Conservation (phyloP, 2,329 filamentous ascomycete genomes). For the Paecilomyces dactylethromorphus region DNA sequence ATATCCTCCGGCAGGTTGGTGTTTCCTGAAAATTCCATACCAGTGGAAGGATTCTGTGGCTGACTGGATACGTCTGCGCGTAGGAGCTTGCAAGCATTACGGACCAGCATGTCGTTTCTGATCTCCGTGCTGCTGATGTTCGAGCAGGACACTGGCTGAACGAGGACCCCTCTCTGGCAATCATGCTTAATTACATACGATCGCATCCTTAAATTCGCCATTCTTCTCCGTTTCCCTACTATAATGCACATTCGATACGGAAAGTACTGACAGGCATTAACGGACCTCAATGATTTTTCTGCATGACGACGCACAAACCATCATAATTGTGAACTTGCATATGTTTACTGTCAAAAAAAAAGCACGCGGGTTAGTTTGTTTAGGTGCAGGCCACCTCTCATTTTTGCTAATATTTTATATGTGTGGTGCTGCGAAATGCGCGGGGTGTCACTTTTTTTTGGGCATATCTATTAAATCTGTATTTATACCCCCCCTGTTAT, state of each 20-base stretch:
- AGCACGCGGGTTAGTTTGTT: neutral
- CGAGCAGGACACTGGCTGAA: slow-evolving; percentile 55
- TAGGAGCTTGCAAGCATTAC: slow-evolving; percentile 54
- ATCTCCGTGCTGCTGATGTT: slow-evolving; percentile 49
- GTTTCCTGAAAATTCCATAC: slow-evolving; percentile 4
- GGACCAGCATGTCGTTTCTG: slow-evolving; percentile 50
- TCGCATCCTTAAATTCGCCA: slow-evolving; percentile 24
- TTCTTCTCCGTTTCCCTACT: no score
- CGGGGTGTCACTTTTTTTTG: neutral
- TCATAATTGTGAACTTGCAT: neutral
- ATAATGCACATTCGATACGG: neutral
- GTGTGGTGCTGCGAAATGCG: neutral
- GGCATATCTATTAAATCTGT: neutral
- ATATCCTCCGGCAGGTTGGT: slow-evolving; percentile 43
- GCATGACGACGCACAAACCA: neutral
- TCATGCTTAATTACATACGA: slow-evolving; percentile 42
- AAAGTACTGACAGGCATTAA: neutral
- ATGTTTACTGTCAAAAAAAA: neutral
- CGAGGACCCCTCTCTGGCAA: slow-evolving; percentile 52
- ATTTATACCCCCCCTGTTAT: neutral
- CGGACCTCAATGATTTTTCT: neutral
- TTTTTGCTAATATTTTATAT: neutral
- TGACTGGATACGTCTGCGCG: slow-evolving; percentile 2
- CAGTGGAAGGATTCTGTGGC: neutral
- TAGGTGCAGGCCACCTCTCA: neutral